These are phyloP conservation scores for Calonectria pseudoturangicola DNA, from an alignment of 2,329 filamentous ascomycete species.

Conservation along the genomic window DNA sequence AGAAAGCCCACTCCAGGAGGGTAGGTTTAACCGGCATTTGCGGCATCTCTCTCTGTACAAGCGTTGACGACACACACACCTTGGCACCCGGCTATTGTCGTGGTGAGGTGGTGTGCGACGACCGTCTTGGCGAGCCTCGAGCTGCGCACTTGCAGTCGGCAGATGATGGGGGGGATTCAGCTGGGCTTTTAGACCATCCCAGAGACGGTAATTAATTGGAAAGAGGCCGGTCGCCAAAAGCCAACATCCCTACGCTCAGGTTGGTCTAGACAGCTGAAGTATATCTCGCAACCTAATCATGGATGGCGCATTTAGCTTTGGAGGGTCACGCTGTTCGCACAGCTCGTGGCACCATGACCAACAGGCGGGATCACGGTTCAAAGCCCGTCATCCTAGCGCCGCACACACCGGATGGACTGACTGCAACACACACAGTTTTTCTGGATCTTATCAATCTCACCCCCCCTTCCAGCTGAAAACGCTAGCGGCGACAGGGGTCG, in stretches of 20 bases:
- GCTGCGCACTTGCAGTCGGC: background rate
- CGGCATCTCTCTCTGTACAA: slow-evolving; percentile 15
- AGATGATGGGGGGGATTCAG: background rate
- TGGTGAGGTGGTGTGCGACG: background rate
- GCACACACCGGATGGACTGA: too few species aligned
- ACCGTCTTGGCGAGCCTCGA: background rate
- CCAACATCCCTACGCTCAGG: slow-evolving; percentile 7
- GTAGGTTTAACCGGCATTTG: background rate
- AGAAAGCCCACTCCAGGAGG: slow-evolving; percentile 1
- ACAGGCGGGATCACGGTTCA: background rate
- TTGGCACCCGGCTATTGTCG: slow-evolving; percentile 1
- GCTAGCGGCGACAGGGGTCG: slow-evolving; percentile 18
- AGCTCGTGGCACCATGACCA: slow-evolving; percentile 8
- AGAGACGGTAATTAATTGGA: background rate
- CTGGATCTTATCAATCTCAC: slow-evolving; percentile 22
- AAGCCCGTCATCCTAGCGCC: background rate
- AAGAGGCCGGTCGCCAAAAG: background rate
- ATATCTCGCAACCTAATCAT: slow-evolving; percentile 24
- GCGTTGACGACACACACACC: background rate
- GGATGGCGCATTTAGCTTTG: slow-evolving; percentile 10
- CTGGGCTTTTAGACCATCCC: background rate
- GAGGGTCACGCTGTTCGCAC: background rate
- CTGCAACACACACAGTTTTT: background rate
- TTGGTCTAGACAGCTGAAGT: slow-evolving; percentile 11
- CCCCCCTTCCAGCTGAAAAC: slow-evolving; percentile 16